These are phyloP conservation scores for Mycena capillaripes DNA, from an alignment of 768 basidiomycete species.

Conservation along the genomic window DNA sequence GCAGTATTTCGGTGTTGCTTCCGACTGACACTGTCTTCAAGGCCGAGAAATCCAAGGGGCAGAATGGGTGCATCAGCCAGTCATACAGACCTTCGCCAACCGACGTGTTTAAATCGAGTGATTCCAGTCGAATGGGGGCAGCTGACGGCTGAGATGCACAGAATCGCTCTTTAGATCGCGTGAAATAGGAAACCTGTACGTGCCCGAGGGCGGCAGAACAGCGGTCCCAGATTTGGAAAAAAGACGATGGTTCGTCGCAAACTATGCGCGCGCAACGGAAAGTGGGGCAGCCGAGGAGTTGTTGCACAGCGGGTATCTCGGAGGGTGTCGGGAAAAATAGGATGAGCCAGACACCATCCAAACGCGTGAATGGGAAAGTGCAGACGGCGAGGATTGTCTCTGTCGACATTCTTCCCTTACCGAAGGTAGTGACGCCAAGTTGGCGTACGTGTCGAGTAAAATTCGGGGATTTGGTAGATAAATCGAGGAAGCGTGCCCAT, in stretches of 20 bases:
- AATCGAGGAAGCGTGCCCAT: constrained; percentile 13
- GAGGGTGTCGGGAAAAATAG: neutral
- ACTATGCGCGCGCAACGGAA: constrained; percentile 7
- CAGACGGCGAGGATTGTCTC: constrained; percentile 9
- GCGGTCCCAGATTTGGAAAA: constrained; percentile 12
- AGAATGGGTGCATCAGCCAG: constrained; percentile 18
- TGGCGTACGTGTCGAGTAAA: constrained; percentile 13
- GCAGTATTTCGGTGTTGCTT: constrained; percentile 4
- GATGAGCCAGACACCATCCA: constrained; percentile 15
- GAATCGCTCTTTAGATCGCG: constrained; percentile 13
- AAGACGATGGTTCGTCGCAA: constrained; percentile 10
- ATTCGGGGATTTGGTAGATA: constrained; percentile 3
- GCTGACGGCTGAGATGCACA: neutral
- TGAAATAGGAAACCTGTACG: neutral
- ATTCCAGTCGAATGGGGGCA: constrained; percentile 13
- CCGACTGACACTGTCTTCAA: constrained; percentile 8
- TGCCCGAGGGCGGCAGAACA: constrained; percentile 10
- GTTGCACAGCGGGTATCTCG: constrained; percentile 8
- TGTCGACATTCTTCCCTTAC: constrained; percentile 12
- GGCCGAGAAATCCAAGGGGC: constrained; percentile 14
- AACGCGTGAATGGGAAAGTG: constrained; percentile 16
- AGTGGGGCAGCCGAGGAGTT: constrained; percentile 6
- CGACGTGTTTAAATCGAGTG: constrained; percentile 12
- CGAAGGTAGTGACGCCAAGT: neutral
- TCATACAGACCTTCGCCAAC: constrained; percentile 13